phyloP scores from a whole-genome alignment of 2,329 filamentous ascomycete genomes.

The Alternaria gansuensis region DNA sequence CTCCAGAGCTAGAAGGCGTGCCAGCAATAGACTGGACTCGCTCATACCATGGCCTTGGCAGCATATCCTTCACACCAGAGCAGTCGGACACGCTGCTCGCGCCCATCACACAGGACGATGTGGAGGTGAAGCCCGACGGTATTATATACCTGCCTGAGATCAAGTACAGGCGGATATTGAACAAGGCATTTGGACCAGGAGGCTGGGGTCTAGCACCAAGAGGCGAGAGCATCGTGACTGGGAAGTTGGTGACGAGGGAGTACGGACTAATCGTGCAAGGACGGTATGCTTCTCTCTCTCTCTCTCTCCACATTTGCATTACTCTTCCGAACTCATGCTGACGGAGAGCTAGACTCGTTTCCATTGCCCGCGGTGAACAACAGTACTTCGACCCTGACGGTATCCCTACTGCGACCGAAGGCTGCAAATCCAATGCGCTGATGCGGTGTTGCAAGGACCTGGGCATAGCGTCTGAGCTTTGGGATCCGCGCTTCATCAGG shows the following conservation, averaged over 20 bases:
- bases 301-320: not conserved
- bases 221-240: conserved; percentile 84
- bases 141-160: conserved; percentile 97
- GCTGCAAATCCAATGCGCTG: conserved; percentile 95
- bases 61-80: conserved; percentile 74
- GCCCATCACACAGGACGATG: conserved; percentile 74
- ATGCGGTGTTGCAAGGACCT: conserved; percentile 99
- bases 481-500: conserved; percentile 92
- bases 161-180: conserved; percentile 92
- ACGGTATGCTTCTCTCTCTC: conserved; percentile 66
- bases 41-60: conserved; percentile 82
- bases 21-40: conserved; percentile 79
- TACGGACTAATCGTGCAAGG: conserved; percentile 91
- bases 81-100: conserved; percentile 73
- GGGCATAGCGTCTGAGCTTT: conserved; percentile 91
- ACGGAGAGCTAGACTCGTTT: conserved; percentile 74
- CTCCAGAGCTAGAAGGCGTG: conserved; percentile 60
- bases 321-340: not conserved
- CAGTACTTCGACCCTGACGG: conserved; percentile 89
- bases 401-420: conserved; percentile 93
- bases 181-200: conserved; percentile 90
- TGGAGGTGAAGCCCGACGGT: conserved; percentile 97
- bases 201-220: conserved; percentile 94
- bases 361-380: conserved; percentile 92
- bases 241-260: conserved; percentile 82